These are phyloP conservation scores for Geum urbanum DNA, from an alignment of 306 rosid genomes.

Conservation along the genomic window DNA sequence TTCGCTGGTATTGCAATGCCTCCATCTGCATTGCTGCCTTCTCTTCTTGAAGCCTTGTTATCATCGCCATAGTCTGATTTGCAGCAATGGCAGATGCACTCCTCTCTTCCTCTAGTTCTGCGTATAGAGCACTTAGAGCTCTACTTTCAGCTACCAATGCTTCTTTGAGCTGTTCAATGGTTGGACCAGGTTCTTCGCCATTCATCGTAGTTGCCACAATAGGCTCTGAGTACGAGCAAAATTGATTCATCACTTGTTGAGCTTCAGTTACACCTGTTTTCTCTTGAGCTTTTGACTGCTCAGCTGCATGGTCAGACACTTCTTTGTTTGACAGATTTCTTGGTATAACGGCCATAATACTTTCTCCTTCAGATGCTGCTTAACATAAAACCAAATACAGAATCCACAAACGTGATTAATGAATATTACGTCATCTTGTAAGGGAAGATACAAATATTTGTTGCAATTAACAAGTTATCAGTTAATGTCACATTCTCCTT, in stretches of 20 bases:
- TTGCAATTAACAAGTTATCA: not conserved
- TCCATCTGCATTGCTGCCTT: constrained; percentile 89
- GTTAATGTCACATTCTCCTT: constrained; percentile 20
- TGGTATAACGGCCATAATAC: constrained; percentile 1
- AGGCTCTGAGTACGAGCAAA: constrained; percentile 33
- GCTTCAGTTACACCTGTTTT: constrained; percentile 23
- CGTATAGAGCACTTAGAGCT: constrained; percentile 51
- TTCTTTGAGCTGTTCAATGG: constrained; percentile 46
- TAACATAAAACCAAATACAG: constrained; percentile 13
- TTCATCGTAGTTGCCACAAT: constrained; percentile 49
- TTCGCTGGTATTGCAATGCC: constrained; percentile 78
- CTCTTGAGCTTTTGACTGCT: constrained; percentile 29
- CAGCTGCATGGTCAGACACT: constrained; percentile 19
- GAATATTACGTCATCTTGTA: not conserved
- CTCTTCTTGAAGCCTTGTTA: constrained; percentile 85
- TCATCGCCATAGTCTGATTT: constrained; percentile 90
- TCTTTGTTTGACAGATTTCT: constrained; percentile 12
- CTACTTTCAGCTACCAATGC: constrained; percentile 44
- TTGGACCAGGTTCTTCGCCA: constrained; percentile 39
- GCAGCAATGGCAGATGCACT: constrained; percentile 83
- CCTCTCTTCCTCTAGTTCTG: constrained; percentile 84
- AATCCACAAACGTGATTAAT: not conserved
- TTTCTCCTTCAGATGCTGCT: constrained; percentile 22
- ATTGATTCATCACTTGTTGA: constrained; percentile 29
- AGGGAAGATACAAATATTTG: not conserved